Base-by-base conservation (phyloP, 768 basidiomycete genomes). In the Bullera alba region DNA sequence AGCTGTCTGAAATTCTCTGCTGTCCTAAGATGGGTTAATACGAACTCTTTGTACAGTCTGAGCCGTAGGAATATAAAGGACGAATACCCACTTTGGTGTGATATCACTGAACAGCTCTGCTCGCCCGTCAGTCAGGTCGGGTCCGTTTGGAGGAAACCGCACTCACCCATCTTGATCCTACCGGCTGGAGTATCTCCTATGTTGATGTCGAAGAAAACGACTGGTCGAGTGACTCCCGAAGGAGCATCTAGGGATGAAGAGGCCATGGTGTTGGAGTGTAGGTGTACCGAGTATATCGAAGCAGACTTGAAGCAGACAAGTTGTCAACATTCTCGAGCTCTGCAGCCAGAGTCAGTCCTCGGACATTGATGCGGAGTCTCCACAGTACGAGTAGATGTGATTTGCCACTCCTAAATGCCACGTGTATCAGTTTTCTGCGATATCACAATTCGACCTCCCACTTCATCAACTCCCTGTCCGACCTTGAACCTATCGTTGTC, bases 1-100 rank as follows among this genome's bases (percentile, higher is more conserved):
- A 97, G 76, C 64, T 97, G 93, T 54, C 95, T 79, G 67, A 97
- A 97, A 76, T 97, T 99, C 75, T 99, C 93, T 6, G 91, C 90
- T 2, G 93, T 97, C 67, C 92, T 95, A 52, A n/a, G n/a, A n/a
- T 5, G 10, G 6, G 12, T 27, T 51, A 22, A 56, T 22, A 28
- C 26, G 17, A 32, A 17, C 8, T 38, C 21, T 14, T 3, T 14
- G 2, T 41, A 14, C 22, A 14, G 5, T 3, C 4, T 27, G 23
- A 29, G 12, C 16, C 10, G 59, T 35, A 45, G 29, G 42, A 35
- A 15, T 15, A 28, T 16, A 14, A 19, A 22, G 19, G 8, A 43
- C 17, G 30, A 26, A 21, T 59, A 57, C 84, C 51, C 42, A 93
- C 91, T 90, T 95, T 46, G 95, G 93, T 1, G 87, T 89, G 48